Evolutionary conservation across 2,329 filamentous ascomycete genomes (phyloP).

Genomic region (Trichoderma koningii): DNA sequence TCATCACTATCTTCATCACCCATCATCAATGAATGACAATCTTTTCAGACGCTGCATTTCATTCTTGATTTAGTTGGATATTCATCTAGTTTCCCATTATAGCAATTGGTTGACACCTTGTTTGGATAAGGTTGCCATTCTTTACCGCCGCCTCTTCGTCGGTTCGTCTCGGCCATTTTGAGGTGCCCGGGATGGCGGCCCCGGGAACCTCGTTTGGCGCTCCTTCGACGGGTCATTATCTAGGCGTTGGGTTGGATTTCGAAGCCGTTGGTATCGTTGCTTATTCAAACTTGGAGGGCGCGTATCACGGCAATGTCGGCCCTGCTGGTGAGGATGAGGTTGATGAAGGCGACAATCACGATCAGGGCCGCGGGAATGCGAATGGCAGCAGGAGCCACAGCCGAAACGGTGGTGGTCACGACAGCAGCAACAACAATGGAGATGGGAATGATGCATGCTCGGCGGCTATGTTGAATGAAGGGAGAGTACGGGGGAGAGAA

Average conservation of each 20-base stretch:
- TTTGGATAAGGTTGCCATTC: no score
- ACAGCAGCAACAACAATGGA: neutral
- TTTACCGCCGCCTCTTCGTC: neutral
- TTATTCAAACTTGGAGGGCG: slow-evolving; percentile 31
- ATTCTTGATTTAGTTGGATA: no score
- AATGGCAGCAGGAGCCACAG: neutral
- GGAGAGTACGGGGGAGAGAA: neutral
- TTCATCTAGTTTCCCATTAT: no score
- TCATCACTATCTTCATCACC: no score
- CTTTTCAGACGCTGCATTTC: no score
- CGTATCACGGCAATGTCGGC: slow-evolving; percentile 28
- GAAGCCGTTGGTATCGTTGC: slow-evolving; percentile 4
- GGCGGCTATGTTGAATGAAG: neutral
- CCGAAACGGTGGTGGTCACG: neutral
- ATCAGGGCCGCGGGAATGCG: neutral
- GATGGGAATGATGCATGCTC: neutral
- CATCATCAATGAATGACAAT: no score
- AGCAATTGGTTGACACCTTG: no score
- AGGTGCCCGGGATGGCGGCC: neutral
- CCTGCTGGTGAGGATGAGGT: neutral
- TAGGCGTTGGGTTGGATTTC: slow-evolving; percentile 16
- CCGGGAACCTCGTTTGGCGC: slow-evolving; percentile 28
- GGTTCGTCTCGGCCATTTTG: neutral
- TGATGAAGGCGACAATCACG: neutral
- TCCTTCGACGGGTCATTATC: slow-evolving; percentile 22